Conservation (phyloP, 1,284 basidiomycete genomes). For the Cyathus olla region DNA sequence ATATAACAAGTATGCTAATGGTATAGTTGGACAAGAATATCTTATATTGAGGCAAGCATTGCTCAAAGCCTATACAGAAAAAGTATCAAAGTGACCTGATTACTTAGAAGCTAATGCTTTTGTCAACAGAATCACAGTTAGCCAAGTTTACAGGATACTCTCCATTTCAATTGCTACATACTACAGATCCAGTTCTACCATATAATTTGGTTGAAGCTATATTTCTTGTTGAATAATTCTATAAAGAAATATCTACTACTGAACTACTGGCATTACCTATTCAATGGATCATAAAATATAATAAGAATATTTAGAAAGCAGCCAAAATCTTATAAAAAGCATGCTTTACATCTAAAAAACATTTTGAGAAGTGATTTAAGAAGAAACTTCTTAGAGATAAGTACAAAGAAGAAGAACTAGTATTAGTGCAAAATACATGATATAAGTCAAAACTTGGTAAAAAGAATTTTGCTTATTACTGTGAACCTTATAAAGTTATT, state of each 20-base stretch:
- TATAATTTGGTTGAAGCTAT: constrained; percentile 26
- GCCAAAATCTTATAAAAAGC: background rate
- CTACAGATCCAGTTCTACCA: constrained; percentile 42
- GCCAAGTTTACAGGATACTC: constrained; percentile 23
- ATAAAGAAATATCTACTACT: constrained; percentile 9
- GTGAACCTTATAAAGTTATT: too few species aligned
- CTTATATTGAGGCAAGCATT: constrained; percentile 37
- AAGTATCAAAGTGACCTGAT: constrained; percentile 11
- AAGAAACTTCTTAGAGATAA: too few species aligned
- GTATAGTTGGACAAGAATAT: constrained; percentile 44
- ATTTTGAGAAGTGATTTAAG: too few species aligned
- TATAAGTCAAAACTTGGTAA: too few species aligned
- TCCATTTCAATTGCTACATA: constrained; percentile 41
- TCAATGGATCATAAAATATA: background rate
- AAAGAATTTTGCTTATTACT: too few species aligned
- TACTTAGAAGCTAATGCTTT: background rate
- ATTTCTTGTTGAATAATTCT: background rate
- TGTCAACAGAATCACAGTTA: constrained; percentile 15
- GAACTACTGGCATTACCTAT: background rate
- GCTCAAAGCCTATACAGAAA: constrained; percentile 49
- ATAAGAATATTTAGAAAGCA: background rate
- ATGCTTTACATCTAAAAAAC: too few species aligned
- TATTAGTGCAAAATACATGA: too few species aligned
- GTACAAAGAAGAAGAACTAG: too few species aligned
- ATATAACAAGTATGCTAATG: constrained; percentile 44